Evolutionary conservation across 192 early-diverging fungal species (phyloP), one percentile per base, ranked within the genome.

Genomic region (Martensiomyces pterosporus): DNA sequence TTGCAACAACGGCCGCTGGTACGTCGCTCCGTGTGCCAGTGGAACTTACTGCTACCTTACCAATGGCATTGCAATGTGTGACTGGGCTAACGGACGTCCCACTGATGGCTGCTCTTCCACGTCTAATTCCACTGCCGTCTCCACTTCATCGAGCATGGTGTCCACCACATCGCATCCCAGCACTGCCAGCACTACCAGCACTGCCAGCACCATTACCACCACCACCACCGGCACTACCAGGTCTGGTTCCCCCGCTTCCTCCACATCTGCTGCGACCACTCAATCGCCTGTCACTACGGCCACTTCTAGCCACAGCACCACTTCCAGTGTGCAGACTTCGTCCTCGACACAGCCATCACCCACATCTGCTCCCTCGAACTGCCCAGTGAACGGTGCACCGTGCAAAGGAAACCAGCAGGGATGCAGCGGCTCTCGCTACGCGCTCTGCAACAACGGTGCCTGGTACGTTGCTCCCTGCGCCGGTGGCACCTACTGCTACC

Each of bases 401-500:
- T 70, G 67, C 38, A 24, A 33, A 13, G 23, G 23, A 6, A 47
- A 47, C 3, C 10, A 38, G 22, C 49, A 57, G 21, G 43, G 22
- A 1, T 70, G 67, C 48, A 32, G 26, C 14, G 44, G 53, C 21
- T 29, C 13, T 16, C 17, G 36, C 0, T 64, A 36, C 32, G 67
- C 39, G n/a, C n/a, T 52, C 2, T 70, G 67, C 48, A 12, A 48
- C 18, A 43, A 70, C 35, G 60, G 54, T 15, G 1, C 0, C 2
- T 70, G 67, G 67, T 21, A 38, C 5, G 27, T 57, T 2, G 27
- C 27, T 19, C 10, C 39, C 18, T 70, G 67, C 52, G 41, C 53
- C 23, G 13, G 26, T 7, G 55, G 60, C 21, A 50, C 51, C 19
- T 26, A 39, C 10, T 70, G 67, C 38, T 42, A 60, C 35, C 18